Base-by-base conservation (phyloP, 2,329 filamentous ascomycete species). In the Neoarthrinium moseri region DNA sequence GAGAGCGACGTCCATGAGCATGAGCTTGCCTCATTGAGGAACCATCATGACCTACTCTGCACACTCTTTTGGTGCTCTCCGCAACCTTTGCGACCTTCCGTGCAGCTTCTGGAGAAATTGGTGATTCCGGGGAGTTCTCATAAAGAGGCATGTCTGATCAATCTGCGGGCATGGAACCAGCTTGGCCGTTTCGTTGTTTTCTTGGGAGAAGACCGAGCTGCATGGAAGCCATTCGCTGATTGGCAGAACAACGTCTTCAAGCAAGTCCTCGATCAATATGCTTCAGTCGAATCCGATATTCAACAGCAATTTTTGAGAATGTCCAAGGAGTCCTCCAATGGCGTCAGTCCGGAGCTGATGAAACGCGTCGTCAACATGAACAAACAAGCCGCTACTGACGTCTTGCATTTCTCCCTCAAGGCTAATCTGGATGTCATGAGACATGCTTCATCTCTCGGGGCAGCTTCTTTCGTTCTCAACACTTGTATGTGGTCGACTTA, bases 41-140 rank as follows among this genome's bases (percentile, higher is more conserved):
- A 87, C 49, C 84, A 87, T 49, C 83, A 87, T 48, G 83, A 87
- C 59, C 73, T 87, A 33, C 69, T 87, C 4, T 82, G 78, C 52
- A 84, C 81, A 1, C 68, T 87, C 4, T 87, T 80, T 58, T 87
- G 82, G 81, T 79, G 77, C 5, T 73, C 79, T 2, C 82, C 83
- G 7, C 58, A 70, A 2, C 73, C 76, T 3, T 56, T 80, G 39
- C 73, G 82, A 6, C 81, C 79, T 4, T 69, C 69, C 5, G 63
- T 77, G 2, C 70, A 74, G 45, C 66, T 80, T 17, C 73, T 87
- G 10, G 78, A 84, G 58, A 72, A 78, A 44, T 70, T 87, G 2
- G 80, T 87, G 3, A 61, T 68, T 15, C 78, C 82, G 0, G 74
- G 71, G 17, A 78, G 68, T 46, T 85, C 83, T 8, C 84, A 87